Conservation (phyloP, 129 eudicot genomes). For the Flaveria robusta region DNA sequence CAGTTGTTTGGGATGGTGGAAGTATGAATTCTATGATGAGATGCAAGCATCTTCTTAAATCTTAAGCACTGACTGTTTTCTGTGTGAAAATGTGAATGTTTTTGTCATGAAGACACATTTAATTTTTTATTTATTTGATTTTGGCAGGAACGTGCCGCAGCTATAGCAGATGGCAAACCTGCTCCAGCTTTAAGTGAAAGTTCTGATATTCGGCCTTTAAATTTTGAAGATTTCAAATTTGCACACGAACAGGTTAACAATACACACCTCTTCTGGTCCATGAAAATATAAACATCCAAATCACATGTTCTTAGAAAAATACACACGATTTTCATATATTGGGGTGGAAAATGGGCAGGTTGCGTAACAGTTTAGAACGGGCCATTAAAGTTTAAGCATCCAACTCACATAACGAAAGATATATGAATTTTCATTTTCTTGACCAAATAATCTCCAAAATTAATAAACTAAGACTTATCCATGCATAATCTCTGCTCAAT, state of each 20-base stretch:
- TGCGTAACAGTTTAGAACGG: neutral
- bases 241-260: conserved; percentile 79
- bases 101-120: neutral
- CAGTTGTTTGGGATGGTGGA: neutral
- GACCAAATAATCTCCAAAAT: no score
- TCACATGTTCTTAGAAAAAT: neutral
- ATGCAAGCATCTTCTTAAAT: neutral
- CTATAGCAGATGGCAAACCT: conserved; percentile 76
- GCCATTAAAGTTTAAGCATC: neutral
- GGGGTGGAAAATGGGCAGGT: neutral
- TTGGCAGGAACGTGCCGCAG: conserved; percentile 72
- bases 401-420: neutral
- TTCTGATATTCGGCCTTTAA: conserved; percentile 79
- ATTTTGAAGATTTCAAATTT: conserved; percentile 72
- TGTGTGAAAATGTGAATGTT: neutral
- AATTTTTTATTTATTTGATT: neutral
- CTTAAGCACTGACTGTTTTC: neutral
- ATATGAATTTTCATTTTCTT: no score
- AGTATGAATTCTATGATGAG: neutral
- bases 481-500: no score
- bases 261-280: neutral
- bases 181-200: conserved; percentile 75
- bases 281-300: neutral
- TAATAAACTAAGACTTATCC: no score
- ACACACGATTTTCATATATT: neutral